phyloP scores from a whole-genome alignment of 352 stramenopile genomes.

The Pythium scleroteichum region DNA sequence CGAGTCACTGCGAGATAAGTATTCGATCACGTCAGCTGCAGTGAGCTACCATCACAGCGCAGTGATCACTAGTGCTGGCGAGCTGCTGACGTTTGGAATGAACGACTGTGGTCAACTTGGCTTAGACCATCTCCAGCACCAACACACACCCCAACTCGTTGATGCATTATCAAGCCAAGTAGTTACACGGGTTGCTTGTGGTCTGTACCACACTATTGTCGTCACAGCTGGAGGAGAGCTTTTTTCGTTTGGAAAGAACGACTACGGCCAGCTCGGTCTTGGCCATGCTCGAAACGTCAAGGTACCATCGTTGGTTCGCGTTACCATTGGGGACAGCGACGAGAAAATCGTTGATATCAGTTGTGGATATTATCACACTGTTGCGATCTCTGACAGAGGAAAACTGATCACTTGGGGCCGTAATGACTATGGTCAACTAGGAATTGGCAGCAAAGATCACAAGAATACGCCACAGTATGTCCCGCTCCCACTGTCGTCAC shows the following conservation, averaged over 20 bases:
- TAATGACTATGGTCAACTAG: conserved; percentile 87
- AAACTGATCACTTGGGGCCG: conserved; percentile 85
- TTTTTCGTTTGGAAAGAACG: conserved; percentile 86
- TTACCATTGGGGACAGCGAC: conserved; percentile 60
- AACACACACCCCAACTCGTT: conserved; percentile 82
- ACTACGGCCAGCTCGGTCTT: conserved; percentile 85
- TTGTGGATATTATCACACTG: conserved; percentile 87
- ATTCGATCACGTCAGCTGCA: conserved; percentile 65
- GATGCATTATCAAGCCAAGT: conserved; percentile 71
- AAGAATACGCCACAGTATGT: conserved; percentile 82
- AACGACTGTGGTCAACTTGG: conserved; percentile 87
- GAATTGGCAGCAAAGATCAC: conserved; percentile 88
- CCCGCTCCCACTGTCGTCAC: conserved; percentile 74
- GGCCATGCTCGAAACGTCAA: conserved; percentile 80
- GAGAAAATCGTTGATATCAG: conserved; percentile 78
- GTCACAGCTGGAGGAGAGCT: conserved; percentile 70
- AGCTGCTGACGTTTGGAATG: conserved; percentile 87
- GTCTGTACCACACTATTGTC: conserved; percentile 79
- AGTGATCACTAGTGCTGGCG: conserved; percentile 70
- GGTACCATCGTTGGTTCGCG: conserved; percentile 67
- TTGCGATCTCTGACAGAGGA: conserved; percentile 76
- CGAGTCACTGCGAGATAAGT: conserved; percentile 84
- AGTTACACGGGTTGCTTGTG: conserved; percentile 69
- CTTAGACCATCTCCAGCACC: conserved; percentile 81
- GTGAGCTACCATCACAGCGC: conserved; percentile 89